Evolutionary conservation across 2,329 filamentous ascomycete genomes (phyloP).

Genomic region (Trichoderma harzianum): DNA sequence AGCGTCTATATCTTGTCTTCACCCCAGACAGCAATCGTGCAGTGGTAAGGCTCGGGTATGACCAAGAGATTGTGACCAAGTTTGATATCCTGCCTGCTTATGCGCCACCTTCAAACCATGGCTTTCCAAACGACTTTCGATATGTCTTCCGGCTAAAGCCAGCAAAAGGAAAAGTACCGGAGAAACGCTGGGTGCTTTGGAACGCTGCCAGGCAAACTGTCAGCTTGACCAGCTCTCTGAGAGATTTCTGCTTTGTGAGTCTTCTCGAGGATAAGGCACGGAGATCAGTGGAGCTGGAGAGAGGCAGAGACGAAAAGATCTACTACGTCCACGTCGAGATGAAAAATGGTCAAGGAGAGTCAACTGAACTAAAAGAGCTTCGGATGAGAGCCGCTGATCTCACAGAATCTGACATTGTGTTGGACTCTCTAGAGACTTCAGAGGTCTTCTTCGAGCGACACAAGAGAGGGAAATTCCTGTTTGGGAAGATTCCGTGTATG

Average conservation of each 20-base stretch:
- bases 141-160: neutral
- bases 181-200: neutral
- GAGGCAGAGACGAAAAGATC: neutral
- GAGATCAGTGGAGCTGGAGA: neutral
- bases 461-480: neutral
- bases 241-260: neutral
- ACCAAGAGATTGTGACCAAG: neutral
- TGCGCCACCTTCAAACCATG: neutral
- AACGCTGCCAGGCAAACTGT: neutral
- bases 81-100: neutral
- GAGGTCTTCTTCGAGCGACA: neutral
- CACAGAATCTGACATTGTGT: neutral
- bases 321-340: neutral
- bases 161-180: too few relatives aligned
- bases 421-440: neutral
- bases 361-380: neutral
- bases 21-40: neutral
- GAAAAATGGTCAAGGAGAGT: neutral
- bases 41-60: neutral
- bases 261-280: neutral
- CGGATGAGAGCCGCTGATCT: neutral
- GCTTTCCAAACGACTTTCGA: neutral
- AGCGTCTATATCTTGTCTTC: neutral
- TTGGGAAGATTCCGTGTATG: neutral
- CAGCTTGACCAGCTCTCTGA: neutral